Percentiles rank a stretch among this genome's conserved stretches.
Conservation (phyloP, 2,329 filamentous ascomycete species). For the Ophiocordyceps camponoti-leonardi region DNA sequence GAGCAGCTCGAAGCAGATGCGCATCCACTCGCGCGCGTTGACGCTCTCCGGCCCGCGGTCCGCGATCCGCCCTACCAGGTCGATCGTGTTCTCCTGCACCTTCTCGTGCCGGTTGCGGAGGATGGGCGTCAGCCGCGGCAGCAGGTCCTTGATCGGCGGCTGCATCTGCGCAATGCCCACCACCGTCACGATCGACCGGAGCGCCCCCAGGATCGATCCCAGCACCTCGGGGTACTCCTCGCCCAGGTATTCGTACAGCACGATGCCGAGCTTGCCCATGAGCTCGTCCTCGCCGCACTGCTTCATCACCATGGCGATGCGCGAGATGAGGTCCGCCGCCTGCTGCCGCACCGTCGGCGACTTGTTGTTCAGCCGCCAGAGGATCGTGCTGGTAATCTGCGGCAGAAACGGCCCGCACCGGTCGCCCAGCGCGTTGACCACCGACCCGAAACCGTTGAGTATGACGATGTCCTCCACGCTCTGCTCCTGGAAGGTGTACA, state of each 20-base stretch:
- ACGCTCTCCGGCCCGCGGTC: slow-evolving; percentile 93
- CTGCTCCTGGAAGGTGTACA: slow-evolving; percentile 95
- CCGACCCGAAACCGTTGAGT: slow-evolving; percentile 93
- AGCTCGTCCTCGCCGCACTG: slow-evolving; percentile 92
- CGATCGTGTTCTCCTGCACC: slow-evolving; percentile 97
- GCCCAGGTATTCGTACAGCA: slow-evolving; percentile 93
- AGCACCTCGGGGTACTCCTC: slow-evolving; percentile 98
- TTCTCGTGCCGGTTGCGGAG: slow-evolving; percentile 97
- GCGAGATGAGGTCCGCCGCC: slow-evolving; percentile 87
- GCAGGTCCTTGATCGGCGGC: slow-evolving; percentile 87
- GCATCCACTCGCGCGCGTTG: slow-evolving; percentile 97
- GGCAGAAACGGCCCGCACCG: slow-evolving; percentile 93
- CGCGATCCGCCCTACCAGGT: slow-evolving; percentile 92
- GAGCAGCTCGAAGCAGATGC: slow-evolving; percentile 95
- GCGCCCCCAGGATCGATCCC: slow-evolving; percentile 84
- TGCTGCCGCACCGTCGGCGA: slow-evolving; percentile 92
- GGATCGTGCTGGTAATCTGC: slow-evolving; percentile 90
- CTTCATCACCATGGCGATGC: slow-evolving; percentile 97
- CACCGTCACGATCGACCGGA: slow-evolving; percentile 92
- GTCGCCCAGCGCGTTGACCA: slow-evolving; percentile 85
- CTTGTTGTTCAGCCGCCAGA: slow-evolving; percentile 96
- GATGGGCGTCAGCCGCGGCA: slow-evolving; percentile 93
- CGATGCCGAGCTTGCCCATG: slow-evolving; percentile 86
- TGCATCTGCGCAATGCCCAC: slow-evolving; percentile 98
- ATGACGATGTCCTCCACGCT: slow-evolving; percentile 91